A percentile compares a stretch with the other conserved stretches of the same genome.
phyloP scores from a whole-genome alignment of 2,329 filamentous ascomycete genomes.

The Apiospora saccharicola region DNA sequence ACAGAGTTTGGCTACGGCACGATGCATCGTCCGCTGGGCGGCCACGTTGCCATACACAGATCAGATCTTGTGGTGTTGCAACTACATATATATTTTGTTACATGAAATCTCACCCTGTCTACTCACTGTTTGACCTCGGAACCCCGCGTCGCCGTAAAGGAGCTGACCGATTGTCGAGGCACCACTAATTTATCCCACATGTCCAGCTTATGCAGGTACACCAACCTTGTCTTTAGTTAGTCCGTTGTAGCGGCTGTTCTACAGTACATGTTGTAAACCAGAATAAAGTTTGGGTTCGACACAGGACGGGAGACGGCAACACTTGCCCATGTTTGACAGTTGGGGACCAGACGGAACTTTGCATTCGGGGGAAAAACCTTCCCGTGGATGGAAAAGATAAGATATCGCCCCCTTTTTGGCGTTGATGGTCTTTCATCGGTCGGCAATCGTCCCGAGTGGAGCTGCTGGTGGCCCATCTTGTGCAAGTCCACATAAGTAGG shows the following conservation, averaged over 20 bases:
- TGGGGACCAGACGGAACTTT: neutral
- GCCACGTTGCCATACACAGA: neutral
- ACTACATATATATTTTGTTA: neutral
- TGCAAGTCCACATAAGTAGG: constrained; percentile 4
- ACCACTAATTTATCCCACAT: neutral
- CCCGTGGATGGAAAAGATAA: neutral
- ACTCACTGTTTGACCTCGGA: neutral
- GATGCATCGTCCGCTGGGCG: neutral
- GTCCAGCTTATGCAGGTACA: neutral
- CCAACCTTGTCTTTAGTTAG: neutral
- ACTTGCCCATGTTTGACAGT: constrained; percentile 1
- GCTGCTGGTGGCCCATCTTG: neutral
- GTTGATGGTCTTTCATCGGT: neutral
- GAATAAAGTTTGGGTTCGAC: neutral
- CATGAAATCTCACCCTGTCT: neutral
- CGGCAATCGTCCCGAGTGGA: constrained; percentile 6
- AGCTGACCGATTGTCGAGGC: neutral
- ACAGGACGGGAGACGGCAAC: constrained; percentile 3
- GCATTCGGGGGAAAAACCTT: neutral
- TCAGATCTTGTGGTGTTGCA: neutral
- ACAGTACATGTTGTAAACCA: no score
- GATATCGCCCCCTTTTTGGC: neutral
- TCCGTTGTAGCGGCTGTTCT: neutral
- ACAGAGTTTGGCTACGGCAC: neutral
- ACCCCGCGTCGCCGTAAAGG: neutral